Percentiles rank a stretch among this genome's conserved stretches.
Evolutionary conservation across 306 rosid genomes (phyloP).

Genomic region (Betula pendula): DNA sequence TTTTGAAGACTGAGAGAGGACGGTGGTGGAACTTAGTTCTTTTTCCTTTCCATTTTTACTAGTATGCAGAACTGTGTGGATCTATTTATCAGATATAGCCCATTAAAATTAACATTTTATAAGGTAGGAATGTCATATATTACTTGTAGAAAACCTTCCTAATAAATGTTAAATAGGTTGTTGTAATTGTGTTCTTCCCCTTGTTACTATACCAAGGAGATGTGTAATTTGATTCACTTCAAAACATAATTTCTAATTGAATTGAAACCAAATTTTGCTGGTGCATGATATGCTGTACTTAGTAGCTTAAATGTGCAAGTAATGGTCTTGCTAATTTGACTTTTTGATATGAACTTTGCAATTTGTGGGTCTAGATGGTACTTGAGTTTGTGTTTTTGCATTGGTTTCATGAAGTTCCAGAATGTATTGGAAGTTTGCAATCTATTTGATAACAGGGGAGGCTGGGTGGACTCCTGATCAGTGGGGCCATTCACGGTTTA

Average conservation of each 20-base stretch:
- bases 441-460: conserved; percentile 64
- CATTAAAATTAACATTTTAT: no score
- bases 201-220: not conserved
- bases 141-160: not conserved
- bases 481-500: conserved; percentile 83
- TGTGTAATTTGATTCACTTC: not conserved
- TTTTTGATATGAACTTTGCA: not conserved
- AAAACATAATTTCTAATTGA: not conserved
- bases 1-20: no score
- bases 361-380: conserved; percentile 12
- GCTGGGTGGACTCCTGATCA: conserved; percentile 98
- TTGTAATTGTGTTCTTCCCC: not conserved
- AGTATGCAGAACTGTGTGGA: no score
- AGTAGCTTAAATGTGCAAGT: not conserved
- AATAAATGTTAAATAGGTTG: not conserved
- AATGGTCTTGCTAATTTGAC: not conserved
- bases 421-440: conserved; percentile 27
- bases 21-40: no score
- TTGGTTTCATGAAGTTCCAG: conserved; percentile 23
- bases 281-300: not conserved
- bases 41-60: no score
- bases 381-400: conserved; percentile 7
- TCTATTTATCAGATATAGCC: no score
- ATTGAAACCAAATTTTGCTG: not conserved
- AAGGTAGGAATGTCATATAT: no score